Conservation (phyloP, 495 filamentous ascomycete species). For the Ascobolus immersus region DNA sequence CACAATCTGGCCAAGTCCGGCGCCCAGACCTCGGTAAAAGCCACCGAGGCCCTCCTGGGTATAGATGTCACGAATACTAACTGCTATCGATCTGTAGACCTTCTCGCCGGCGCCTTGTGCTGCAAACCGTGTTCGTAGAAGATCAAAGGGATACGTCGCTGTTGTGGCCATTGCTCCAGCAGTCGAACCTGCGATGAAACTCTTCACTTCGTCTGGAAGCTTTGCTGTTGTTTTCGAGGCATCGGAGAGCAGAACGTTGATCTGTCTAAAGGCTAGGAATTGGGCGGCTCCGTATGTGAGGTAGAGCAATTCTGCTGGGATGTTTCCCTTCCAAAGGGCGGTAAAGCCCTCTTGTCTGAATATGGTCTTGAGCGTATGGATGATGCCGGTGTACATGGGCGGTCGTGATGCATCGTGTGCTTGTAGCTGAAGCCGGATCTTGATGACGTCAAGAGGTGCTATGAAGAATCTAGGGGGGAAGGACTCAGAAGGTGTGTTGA, state of each 20-base stretch:
- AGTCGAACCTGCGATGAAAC: slow-evolving; percentile 54
- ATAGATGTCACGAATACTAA: slow-evolving; percentile 46
- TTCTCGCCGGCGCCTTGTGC: slow-evolving; percentile 72
- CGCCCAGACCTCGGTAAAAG: slow-evolving; percentile 65
- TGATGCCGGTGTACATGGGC: slow-evolving; percentile 46
- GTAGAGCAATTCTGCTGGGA: slow-evolving; percentile 85
- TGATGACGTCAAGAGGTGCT: slow-evolving; percentile 51
- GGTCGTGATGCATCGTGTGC: background rate
- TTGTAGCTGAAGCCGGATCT: slow-evolving; percentile 54
- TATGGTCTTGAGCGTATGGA: slow-evolving; percentile 53
- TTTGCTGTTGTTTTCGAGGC: slow-evolving; percentile 16
- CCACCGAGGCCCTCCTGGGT: slow-evolving; percentile 45
- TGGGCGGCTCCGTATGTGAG: slow-evolving; percentile 66
- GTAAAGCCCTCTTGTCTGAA: slow-evolving; percentile 53
- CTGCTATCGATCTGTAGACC: slow-evolving; percentile 20
- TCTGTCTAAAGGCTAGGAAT: slow-evolving; percentile 67
- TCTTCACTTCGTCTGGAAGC: slow-evolving; percentile 32
- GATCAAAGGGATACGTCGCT: slow-evolving; percentile 73
- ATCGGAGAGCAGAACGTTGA: slow-evolving; percentile 35
- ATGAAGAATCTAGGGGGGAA: slow-evolving; percentile 37
- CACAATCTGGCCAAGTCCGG: slow-evolving; percentile 62
- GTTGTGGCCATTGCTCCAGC: slow-evolving; percentile 63
- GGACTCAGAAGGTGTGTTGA: background rate
- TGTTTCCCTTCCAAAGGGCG: slow-evolving; percentile 91
- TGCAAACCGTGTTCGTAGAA: slow-evolving; percentile 82